Conservation (phyloP, 139 green algal genomes). For the Tetraselmis chui region DNA sequence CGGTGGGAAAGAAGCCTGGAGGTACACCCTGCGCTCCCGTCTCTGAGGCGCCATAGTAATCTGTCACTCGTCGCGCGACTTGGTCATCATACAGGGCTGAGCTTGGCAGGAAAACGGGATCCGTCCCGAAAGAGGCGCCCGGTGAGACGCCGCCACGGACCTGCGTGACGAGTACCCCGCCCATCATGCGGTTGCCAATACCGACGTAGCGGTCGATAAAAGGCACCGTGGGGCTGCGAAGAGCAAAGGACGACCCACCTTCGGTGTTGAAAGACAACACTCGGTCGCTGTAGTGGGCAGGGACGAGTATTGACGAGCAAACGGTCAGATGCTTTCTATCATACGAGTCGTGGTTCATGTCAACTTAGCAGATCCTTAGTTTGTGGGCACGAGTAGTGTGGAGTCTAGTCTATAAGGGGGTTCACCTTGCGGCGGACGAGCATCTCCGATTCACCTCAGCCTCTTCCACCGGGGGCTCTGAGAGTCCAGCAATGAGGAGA, state of each 20-base stretch:
- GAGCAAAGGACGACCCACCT: no score
- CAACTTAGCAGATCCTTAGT: no score
- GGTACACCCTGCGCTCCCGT: not conserved
- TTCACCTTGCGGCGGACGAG: no score
- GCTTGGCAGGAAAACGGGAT: not conserved
- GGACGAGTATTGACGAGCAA: no score
- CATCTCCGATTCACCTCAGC: not conserved
- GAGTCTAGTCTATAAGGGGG: no score
- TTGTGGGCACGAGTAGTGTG: no score
- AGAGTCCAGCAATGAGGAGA: not conserved
- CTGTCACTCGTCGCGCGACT: not conserved
- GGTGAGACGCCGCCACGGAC: not conserved
- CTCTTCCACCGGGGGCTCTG: not conserved
- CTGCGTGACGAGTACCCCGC: not conserved
- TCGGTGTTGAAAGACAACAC: no score
- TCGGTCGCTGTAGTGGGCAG: no score
- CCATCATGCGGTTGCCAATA: not conserved
- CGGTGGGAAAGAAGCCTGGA: not conserved
- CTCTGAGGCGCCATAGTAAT: not conserved
- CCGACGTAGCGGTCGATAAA: not conserved
- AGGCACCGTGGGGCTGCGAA: no score
- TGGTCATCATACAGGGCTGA: not conserved
- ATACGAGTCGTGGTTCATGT: no score
- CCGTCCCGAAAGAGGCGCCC: no score
- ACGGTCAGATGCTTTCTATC: no score